These are phyloP conservation scores for Oropetium thomaeum DNA, from an alignment of 176 grass and related monocot genomes.

Conservation along the genomic window DNA sequence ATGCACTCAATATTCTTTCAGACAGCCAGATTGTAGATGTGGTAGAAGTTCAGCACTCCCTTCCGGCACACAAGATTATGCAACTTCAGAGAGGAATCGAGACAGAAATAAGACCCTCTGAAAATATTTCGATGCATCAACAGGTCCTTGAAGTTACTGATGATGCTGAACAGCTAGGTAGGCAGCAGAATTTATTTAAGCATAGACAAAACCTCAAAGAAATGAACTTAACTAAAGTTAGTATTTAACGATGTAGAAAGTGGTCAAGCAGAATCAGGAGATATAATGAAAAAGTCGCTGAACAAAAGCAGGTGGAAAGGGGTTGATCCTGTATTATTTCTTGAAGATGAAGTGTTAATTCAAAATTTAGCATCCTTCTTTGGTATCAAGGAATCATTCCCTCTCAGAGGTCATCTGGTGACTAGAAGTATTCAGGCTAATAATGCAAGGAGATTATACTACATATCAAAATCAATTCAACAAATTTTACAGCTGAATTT, in stretches of 20 bases:
- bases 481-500: conserved; percentile 64
- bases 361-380: conserved; percentile 71
- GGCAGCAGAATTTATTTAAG: conserved; percentile 8
- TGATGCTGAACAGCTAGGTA: conserved; percentile 21
- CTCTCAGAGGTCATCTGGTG: conserved; percentile 61
- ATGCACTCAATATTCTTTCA: conserved; percentile 28
- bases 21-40: conserved; percentile 31
- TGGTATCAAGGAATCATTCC: conserved; percentile 65
- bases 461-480: conserved; percentile 69
- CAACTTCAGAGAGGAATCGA: conserved; percentile 35
- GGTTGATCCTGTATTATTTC: conserved; percentile 83
- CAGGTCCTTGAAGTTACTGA: conserved; percentile 28
- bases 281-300: conserved; percentile 28
- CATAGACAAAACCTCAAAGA: conserved; percentile 6
- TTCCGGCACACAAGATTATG: neutral
- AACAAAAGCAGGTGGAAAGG: conserved; percentile 61
- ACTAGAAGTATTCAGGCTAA: conserved; percentile 68
- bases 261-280: conserved; percentile 20
- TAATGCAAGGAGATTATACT: conserved; percentile 86
- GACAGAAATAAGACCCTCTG: conserved; percentile 19
- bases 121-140: conserved; percentile 20
- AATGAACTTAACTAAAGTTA: conserved; percentile 23
- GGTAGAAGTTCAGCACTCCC: conserved; percentile 26
- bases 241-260: conserved; percentile 31
- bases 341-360: conserved; percentile 57